Conservation (phyloP, 192 early-diverging fungal genomes). For the Podila minutissima region DNA sequence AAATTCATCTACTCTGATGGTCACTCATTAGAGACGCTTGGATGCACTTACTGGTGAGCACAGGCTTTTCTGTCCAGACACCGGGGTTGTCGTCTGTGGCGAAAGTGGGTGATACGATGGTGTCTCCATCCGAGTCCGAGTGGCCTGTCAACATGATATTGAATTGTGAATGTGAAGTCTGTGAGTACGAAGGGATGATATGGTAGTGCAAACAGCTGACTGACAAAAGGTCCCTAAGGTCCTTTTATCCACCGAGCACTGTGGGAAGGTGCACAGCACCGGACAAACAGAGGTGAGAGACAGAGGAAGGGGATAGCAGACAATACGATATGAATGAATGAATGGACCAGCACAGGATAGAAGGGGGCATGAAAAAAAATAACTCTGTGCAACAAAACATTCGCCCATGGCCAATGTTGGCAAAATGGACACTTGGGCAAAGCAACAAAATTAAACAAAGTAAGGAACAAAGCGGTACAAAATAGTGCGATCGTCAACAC, state of each 20-base stretch:
- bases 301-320: background rate
- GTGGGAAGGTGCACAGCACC: background rate
- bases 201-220: background rate
- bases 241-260: background rate
- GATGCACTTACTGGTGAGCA: slow-evolving; percentile 34
- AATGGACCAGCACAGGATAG: background rate
- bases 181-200: background rate
- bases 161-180: background rate
- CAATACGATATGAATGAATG: background rate
- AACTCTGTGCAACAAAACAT: background rate
- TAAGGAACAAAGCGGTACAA: background rate
- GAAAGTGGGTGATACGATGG: slow-evolving; percentile 32
- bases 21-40: background rate
- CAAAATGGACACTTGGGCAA: background rate
- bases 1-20: background rate
- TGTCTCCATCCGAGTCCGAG: slow-evolving; percentile 47
- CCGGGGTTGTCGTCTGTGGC: background rate
- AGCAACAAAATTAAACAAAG: background rate
- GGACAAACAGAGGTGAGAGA: background rate
- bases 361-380: background rate
- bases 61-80: slow-evolving; percentile 36
- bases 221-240: too few relatives aligned
- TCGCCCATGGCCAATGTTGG: background rate
- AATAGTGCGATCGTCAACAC: slow-evolving; percentile 2
- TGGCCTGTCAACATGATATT: slow-evolving; percentile 11